Percentiles rank a stretch among this genome's conserved stretches.
Evolutionary conservation across 208 protist species (phyloP).

Genomic region (Crithidia mellificae): DNA sequence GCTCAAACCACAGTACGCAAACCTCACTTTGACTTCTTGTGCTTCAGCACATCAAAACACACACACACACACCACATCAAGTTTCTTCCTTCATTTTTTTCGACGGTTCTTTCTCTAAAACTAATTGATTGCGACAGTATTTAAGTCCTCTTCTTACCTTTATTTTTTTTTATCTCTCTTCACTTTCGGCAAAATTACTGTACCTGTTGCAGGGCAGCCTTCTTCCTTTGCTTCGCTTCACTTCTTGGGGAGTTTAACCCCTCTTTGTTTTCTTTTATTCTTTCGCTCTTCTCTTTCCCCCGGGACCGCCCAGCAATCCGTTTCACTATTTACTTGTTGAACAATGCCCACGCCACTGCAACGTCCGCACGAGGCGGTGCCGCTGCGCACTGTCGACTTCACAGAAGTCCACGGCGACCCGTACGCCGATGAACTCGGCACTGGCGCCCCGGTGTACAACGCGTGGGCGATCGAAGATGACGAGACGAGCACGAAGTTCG

Average conservation of each 20-base stretch:
- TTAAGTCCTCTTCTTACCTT: background rate
- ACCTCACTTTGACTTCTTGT: no score
- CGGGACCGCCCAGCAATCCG: no score
- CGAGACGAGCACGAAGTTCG: slow-evolving; percentile 14
- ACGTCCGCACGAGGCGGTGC: slow-evolving; percentile 2
- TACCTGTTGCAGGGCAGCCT: no score
- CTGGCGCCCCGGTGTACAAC: slow-evolving; percentile 46
- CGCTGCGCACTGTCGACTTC: slow-evolving; percentile 17
- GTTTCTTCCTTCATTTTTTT: slow-evolving; percentile 3
- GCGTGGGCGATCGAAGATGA: slow-evolving; percentile 43
- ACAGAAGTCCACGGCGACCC: slow-evolving; percentile 41
- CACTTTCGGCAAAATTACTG: no score
- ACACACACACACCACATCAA: background rate
- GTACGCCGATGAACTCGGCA: slow-evolving; percentile 41
- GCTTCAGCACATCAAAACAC: background rate
- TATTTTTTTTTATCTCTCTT: no score
- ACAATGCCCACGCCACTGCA: background rate
- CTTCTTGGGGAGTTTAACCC: no score
- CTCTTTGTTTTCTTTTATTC: background rate
- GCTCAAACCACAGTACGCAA: no score
- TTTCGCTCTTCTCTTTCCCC: background rate
- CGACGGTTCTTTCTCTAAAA: background rate
- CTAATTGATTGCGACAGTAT: no score
- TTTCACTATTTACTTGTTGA: background rate
- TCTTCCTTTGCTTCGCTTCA: no score